Base-by-base conservation (phyloP, 1,284 basidiomycete species). In the Microbotryum silenes-acaulis region DNA sequence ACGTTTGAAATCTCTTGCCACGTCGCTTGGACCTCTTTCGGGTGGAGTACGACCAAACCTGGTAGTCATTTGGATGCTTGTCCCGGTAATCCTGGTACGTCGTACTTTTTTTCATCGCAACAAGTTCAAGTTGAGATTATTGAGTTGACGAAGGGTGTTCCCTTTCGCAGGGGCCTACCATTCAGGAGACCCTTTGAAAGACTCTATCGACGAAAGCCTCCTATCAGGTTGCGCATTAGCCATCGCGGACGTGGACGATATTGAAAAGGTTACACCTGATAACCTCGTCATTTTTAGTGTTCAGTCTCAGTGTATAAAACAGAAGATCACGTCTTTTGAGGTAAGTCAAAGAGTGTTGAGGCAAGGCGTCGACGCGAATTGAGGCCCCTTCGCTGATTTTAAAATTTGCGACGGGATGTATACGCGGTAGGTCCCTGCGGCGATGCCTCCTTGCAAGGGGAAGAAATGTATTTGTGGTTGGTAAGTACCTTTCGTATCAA, bases 241-340 rank as follows among this genome's bases (percentile, higher is more conserved):
- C 7, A 67, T 69, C 37, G 67, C 67, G 25, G 62, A 69, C 37
- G 61, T 63, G 18, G 67, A 69, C 33, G 29, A 65, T 50, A 67
- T 69, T 29, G 25, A 49, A 6, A 49, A 62, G 4, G 67, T 68
- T 4, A 64, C 60, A 10, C 53, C 57, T 61, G 67, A 69, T 63
- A 68, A 68, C 56, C 57, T 69, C 21, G 67, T 62, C 23, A 51
- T 69, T 47, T 65, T 69, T 44, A 65, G 61, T 6, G 62, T 64
- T 9, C 52, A 69, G 31, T 51, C 57, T 16, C 51, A 67, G 5
- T 69, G 67, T 46, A 54, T 69, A 14, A 48, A 54, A 45, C 56
- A 63, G 21, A 63, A 62, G 50, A 20, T 14, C n/a, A 69, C 63
- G 0, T 45, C 44, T 9, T 69, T 67, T 56, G 56, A 64, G 14